phyloP scores from a whole-genome alignment of 768 basidiomycete genomes.

The Pleurotus citrinopileatus region DNA sequence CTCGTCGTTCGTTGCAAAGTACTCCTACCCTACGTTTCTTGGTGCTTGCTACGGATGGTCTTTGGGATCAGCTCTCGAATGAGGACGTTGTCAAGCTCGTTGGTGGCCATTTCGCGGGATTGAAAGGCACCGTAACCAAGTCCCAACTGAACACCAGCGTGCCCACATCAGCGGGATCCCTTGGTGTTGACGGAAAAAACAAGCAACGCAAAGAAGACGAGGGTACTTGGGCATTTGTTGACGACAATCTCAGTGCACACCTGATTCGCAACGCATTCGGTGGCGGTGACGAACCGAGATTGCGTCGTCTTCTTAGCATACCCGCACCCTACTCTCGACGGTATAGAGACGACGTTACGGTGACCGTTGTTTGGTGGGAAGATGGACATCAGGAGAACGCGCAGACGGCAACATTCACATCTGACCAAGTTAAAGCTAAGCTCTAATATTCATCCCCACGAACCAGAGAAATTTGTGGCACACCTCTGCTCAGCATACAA shows the following conservation, averaged over 20 bases:
- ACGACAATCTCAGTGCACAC: constrained; percentile 78
- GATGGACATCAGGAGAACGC: constrained; percentile 49
- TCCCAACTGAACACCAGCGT: constrained; percentile 52
- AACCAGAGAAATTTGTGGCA: not conserved
- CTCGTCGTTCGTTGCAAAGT: constrained; percentile 24
- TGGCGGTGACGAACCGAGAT: constrained; percentile 61
- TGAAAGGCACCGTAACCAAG: constrained; percentile 65
- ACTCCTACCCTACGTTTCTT: constrained; percentile 60
- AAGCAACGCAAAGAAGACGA: constrained; percentile 32
- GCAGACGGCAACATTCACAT: constrained; percentile 29
- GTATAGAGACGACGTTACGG: constrained; percentile 82
- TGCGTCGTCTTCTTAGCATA: constrained; percentile 72
- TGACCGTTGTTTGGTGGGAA: constrained; percentile 86
- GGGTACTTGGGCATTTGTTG: constrained; percentile 75
- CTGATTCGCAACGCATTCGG: constrained; percentile 91
- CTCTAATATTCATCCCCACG: constrained; percentile 21
- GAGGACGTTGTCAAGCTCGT: constrained; percentile 88
- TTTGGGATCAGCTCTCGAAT: constrained; percentile 76
- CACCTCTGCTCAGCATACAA: not conserved
- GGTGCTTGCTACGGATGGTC: constrained; percentile 85
- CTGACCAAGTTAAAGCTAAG: constrained; percentile 39
- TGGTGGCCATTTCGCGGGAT: constrained; percentile 72
- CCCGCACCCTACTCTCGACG: constrained; percentile 77
- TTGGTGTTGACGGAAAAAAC: constrained; percentile 64
- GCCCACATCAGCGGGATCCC: constrained; percentile 50